Evolutionary conservation across 2,329 filamentous ascomycete genomes (phyloP), one percentile per base, ranked within the genome.

Genomic region (Amesomyces nigricolor): DNA sequence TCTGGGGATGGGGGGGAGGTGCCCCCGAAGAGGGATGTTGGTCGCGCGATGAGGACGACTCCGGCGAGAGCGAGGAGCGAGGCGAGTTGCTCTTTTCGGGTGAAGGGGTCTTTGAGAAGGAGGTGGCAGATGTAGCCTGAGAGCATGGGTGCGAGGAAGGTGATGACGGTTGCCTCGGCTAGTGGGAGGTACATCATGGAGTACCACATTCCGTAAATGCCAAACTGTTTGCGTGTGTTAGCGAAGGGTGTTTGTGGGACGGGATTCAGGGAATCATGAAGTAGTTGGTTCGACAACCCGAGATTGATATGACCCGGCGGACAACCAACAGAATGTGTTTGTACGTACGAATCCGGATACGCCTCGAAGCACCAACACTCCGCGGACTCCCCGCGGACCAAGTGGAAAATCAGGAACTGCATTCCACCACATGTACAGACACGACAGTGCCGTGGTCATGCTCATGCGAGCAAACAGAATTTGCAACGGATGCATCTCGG

Each of bases 131-230:
- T 79, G 73, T 91, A 89, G 55, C 88, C 89, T 17, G 89, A 82
- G 5, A 95, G 77, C 13, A 86, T 86, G 0, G 91, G 91, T 0
- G 87, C 82, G 5, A 96, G 78, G 67, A 96, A 96, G 8, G 89
- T 94, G 51, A 96, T 86, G 35, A 96, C 91, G 0, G 89, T 94
- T 2, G 91, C 90, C 68, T 96, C 91, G 14, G 89, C 87, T 2
- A 96, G 78, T 0, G 89, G 88, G 3, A 96, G 80, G 64, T 95
- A 95, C 66, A 88, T 80, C 55, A 78, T 78, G 10, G 74, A 78
- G 60, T 73, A 78, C 77, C 75, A 95, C 72, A 94, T 81, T 37
- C 87, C 87, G 67, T 86, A 91, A 4, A 95, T 86, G 10, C 89
- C 89, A 67, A 89, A 87, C 61, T 61, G 42, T 26, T 38, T 38